A percentile compares a stretch with the other conserved stretches of the same genome.
phyloP scores from a whole-genome alignment of 352 stramenopile species.

The Globisporangium barbulae region DNA sequence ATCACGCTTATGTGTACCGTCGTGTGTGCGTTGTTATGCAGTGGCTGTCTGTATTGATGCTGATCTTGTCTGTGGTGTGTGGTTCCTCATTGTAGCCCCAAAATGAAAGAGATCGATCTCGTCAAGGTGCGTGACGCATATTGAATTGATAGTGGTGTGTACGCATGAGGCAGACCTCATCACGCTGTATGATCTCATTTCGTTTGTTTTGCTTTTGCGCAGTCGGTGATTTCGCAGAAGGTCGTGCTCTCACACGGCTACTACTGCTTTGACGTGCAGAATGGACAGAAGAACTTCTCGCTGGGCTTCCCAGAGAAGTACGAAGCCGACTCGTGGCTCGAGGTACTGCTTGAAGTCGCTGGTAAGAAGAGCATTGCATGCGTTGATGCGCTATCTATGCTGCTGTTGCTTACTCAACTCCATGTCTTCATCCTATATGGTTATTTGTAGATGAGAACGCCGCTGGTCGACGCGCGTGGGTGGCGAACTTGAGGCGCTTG shows the following conservation, averaged over 20 bases:
- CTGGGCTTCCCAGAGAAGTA: slow-evolving; percentile 50
- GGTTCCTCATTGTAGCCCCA: slow-evolving; percentile 21
- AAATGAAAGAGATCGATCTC: slow-evolving; percentile 67
- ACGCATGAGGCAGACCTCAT: neutral
- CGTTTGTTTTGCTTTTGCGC: neutral
- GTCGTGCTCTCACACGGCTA: slow-evolving; percentile 42
- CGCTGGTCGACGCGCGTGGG: slow-evolving; percentile 61
- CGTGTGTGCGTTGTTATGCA: neutral
- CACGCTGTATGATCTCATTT: neutral
- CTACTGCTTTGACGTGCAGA: slow-evolving; percentile 61
- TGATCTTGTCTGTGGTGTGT: slow-evolving; percentile 2
- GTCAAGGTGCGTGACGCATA: slow-evolving; percentile 42
- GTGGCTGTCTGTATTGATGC: neutral
- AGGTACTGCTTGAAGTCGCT: slow-evolving; percentile 59
- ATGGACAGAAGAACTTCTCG: slow-evolving; percentile 32
- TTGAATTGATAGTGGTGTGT: neutral
- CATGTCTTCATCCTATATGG: neutral
- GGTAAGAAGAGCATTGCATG: slow-evolving; percentile 18
- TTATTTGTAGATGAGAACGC: slow-evolving; percentile 58
- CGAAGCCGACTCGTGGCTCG: slow-evolving; percentile 51
- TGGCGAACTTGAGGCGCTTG: slow-evolving; percentile 49
- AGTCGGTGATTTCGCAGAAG: slow-evolving; percentile 41
- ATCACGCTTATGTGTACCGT: neutral
- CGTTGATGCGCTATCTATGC: neutral
- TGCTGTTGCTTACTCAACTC: neutral